A percentile compares a stretch with the other conserved stretches of the same genome.
Conservation (phyloP, 495 filamentous ascomycete species). For the Cenococcum geophilum region DNA sequence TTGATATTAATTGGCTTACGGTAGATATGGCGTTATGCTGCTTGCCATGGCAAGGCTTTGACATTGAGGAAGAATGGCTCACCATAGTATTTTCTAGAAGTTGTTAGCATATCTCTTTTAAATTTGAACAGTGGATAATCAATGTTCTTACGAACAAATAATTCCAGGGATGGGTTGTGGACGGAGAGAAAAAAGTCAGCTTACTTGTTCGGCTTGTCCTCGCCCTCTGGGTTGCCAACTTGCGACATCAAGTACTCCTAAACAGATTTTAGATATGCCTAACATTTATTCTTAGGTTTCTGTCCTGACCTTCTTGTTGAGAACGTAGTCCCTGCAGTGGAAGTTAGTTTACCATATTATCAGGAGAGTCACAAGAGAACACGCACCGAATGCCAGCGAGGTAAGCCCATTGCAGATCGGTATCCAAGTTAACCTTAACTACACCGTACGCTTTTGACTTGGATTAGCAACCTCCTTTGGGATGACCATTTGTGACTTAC, state of each 20-base stretch:
- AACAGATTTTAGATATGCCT: neutral
- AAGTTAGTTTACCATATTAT: neutral
- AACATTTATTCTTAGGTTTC: neutral
- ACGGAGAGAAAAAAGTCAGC: neutral
- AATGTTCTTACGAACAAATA: too few species aligned
- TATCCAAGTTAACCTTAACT: conserved; percentile 97
- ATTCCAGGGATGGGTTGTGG: too few species aligned
- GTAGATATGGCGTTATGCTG: too few species aligned
- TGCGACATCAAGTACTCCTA: conserved; percentile 73
- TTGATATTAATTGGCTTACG: too few species aligned
- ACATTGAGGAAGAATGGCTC: too few species aligned
- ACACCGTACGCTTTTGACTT: conserved; percentile 59
- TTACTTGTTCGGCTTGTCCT: conserved; percentile 90
- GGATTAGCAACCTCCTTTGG: neutral
- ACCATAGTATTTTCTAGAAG: conserved; percentile 66
- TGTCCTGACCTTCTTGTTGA: conserved; percentile 61
- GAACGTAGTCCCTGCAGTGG: conserved; percentile 61
- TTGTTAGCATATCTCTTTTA: neutral
- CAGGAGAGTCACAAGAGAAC: neutral
- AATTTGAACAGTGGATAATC: conserved; percentile 31
- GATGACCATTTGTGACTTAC: conserved; percentile 12
- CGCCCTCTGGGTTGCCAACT: conserved; percentile 92
- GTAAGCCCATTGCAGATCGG: conserved; percentile 83
- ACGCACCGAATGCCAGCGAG: conserved; percentile 65
- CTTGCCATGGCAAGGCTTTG: too few species aligned